Evolutionary conservation across 2,329 filamentous ascomycete species (phyloP).

Genomic region (Alternaria brassicae): DNA sequence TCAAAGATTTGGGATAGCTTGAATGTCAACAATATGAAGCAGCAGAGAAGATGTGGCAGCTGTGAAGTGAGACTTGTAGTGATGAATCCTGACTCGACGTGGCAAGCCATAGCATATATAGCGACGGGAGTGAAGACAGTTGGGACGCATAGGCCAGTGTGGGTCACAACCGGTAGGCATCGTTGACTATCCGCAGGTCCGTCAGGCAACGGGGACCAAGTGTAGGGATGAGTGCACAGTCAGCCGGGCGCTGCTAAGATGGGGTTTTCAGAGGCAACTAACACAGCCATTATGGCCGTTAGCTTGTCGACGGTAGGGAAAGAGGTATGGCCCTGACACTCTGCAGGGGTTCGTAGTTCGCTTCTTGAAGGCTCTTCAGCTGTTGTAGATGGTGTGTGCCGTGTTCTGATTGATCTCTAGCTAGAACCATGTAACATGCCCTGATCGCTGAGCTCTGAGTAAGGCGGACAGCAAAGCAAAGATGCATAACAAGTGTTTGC

Average conservation of each 20-base stretch:
- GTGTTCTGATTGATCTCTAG: conserved; percentile 33
- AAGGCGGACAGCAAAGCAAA: conserved; percentile 14
- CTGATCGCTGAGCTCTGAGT: conserved; percentile 21
- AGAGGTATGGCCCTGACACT: conserved; percentile 37
- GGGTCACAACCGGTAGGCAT: conserved; percentile 38
- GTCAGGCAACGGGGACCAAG: conserved; percentile 45
- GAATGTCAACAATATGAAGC: conserved; percentile 21
- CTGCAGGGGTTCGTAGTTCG: conserved; percentile 38
- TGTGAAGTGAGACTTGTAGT: conserved; percentile 20
- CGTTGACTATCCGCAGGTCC: conserved; percentile 41
- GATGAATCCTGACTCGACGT: conserved; percentile 22
- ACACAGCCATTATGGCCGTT: conserved; percentile 47
- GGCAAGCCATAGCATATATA: conserved; percentile 47
- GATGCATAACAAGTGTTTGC: conserved; percentile 8
- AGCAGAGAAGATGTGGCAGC: conserved; percentile 19
- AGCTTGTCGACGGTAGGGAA: conserved; percentile 36
- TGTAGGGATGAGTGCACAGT: conserved; percentile 46
- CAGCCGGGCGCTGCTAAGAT: conserved; percentile 43
- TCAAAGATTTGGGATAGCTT: background rate
- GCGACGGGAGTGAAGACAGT: conserved; percentile 23
- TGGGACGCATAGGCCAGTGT: conserved; percentile 29
- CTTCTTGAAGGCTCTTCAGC: conserved; percentile 44
- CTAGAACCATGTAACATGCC: conserved; percentile 27
- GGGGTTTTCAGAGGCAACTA: conserved; percentile 39
- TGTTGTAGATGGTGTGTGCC: conserved; percentile 30